phyloP scores from a whole-genome alignment of 129 eudicot species.

The Flaveria trinervia region DNA sequence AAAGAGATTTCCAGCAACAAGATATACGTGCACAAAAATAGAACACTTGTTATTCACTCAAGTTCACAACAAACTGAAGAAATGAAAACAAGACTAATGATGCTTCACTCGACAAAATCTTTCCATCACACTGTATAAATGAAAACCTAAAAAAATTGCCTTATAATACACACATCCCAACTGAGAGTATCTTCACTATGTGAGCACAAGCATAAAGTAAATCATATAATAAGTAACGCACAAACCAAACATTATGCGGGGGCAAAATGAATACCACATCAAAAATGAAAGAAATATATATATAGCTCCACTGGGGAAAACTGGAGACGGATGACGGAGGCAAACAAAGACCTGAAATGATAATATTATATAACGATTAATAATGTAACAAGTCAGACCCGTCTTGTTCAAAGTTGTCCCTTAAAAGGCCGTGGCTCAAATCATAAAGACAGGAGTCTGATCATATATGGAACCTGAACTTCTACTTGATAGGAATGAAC shows the following conservation, averaged over 20 bases:
- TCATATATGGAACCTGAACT: neutral
- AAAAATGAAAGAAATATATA: conserved; percentile 26
- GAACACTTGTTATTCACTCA: neutral
- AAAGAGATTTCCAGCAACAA: no score
- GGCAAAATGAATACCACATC: conserved; percentile 14
- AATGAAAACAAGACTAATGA: conserved; percentile 7
- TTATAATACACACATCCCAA: conserved; percentile 26
- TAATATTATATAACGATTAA: neutral
- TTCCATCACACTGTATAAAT: conserved; percentile 16
- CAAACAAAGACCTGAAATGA: conserved; percentile 36
- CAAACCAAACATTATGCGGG: neutral
- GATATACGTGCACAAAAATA: neutral
- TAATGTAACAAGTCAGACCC: neutral
- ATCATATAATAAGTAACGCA: neutral
- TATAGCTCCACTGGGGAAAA: conserved; percentile 40
- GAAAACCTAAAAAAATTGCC: conserved; percentile 31
- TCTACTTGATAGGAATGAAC: neutral
- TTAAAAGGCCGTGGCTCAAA: neutral
- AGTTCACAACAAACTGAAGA: conserved; percentile 3
- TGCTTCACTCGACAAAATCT: conserved; percentile 14
- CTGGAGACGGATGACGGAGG: conserved; percentile 23
- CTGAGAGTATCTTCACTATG: conserved; percentile 7
- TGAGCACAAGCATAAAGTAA: conserved; percentile 18
- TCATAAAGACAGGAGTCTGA: neutral
- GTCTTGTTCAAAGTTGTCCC: neutral